Percentiles rank a stretch among this genome's conserved stretches.
phyloP scores from a whole-genome alignment of 2,329 filamentous ascomycete species.

The Colletotrichum phormii region DNA sequence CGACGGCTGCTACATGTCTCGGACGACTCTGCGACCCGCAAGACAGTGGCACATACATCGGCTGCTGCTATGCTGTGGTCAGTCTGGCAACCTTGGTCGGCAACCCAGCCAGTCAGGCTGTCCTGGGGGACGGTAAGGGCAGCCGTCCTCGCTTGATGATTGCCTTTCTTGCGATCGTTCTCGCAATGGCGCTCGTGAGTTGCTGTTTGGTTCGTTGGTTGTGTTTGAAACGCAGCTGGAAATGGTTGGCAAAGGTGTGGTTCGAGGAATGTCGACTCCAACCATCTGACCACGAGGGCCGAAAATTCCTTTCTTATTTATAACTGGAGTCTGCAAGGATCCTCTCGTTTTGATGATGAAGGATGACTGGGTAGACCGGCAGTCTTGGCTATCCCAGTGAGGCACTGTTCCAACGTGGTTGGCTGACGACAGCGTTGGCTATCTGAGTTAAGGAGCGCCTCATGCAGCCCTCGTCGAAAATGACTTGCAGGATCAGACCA shows the following conservation, averaged over 20 bases:
- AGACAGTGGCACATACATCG: constrained; percentile 44
- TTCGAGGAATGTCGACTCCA: background rate
- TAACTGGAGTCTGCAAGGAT: constrained; percentile 9
- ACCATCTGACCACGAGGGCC: background rate
- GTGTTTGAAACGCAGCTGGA: constrained; percentile 37
- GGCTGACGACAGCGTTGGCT: constrained; percentile 6
- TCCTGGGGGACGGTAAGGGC: constrained; percentile 9
- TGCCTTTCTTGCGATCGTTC: constrained; percentile 41
- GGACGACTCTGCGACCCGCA: constrained; percentile 41
- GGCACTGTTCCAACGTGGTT: constrained; percentile 20
- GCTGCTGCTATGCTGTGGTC: constrained; percentile 43
- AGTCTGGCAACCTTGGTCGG: constrained; percentile 40
- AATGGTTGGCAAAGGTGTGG: constrained; percentile 38
- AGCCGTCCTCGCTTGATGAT: constrained; percentile 36
- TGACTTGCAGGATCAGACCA: background rate
- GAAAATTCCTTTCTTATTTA: constrained; percentile 22
- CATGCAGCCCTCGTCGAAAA: background rate
- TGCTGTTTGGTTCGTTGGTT: constrained; percentile 40
- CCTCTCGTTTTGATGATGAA: background rate
- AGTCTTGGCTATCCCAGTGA: constrained; percentile 3
- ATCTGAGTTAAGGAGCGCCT: constrained; percentile 11
- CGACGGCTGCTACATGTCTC: constrained; percentile 39
- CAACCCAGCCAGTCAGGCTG: constrained; percentile 33
- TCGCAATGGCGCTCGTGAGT: constrained; percentile 39
- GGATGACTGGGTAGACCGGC: background rate